Evolutionary conservation across 306 rosid genomes (phyloP), one percentile per base, ranked within the genome.

Genomic region (Vigna angularis): DNA sequence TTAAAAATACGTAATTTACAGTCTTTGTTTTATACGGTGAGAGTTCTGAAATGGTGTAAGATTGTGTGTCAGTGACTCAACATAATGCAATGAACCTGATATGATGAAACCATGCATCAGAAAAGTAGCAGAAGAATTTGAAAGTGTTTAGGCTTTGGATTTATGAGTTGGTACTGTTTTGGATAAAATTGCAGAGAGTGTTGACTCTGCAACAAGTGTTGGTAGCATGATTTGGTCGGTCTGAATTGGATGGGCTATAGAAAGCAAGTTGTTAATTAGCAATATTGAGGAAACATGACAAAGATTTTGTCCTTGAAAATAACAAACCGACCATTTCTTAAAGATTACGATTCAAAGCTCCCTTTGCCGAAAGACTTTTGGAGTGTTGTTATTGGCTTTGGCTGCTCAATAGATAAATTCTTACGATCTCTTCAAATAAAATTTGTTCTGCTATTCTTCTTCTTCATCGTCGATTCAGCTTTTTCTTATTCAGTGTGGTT

Each of bases 171-270:
- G 1, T n/a, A 62, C 72, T 75, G 61, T 63, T 75, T 3, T 62
- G 72, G 72, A 75, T 75, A 75, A 61, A 58, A 78, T 48, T 78
- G 64, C 65, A 70, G 72, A 58, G 15, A 55, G 9, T 11, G 50
- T 11, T 42, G 9, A 58, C 44, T 32, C 49, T 30, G n/a, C 24
- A 49, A 12, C 38, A 26, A 26, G 58, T 66, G 9, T 68, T 16
- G 24, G 13, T 17, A 17, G 32, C 68, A 78, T 58, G n/a, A 47
- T 70, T 78, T 13, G 72, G 77, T 70, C 56, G 45, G 50, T 59
- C 30, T 26, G 18, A 72, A 36, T 13, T 72, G 66, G 36, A 14
- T 44, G 1, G 7, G 13, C 44, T 13, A 3, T 15, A 0, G 42
- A 32, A 63, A 32, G 68, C 3, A 63, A 63, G 75, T 50, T 2